A percentile compares a stretch with the other conserved stretches of the same genome.
These are phyloP conservation scores for Pugionium dolabratum DNA, from an alignment of 345 rosid species.

Conservation along the genomic window DNA sequence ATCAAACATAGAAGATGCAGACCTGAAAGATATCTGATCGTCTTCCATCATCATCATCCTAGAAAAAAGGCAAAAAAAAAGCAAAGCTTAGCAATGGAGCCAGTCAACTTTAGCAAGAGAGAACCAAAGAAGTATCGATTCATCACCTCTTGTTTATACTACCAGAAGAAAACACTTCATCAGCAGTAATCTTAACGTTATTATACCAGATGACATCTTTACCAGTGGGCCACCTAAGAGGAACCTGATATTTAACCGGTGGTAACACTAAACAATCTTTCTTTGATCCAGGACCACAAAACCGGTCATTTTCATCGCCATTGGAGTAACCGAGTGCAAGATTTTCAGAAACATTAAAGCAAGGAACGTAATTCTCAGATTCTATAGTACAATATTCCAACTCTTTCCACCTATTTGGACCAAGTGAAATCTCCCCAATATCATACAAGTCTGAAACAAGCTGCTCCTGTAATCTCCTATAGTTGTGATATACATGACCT, in stretches of 20 bases:
- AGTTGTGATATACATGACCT: constrained; percentile 72
- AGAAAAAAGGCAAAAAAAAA: neutral
- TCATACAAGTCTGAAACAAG: constrained; percentile 87
- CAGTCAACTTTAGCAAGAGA: constrained; percentile 16
- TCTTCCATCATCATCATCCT: constrained; percentile 99
- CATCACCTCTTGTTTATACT: constrained; percentile 90
- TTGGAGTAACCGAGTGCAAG: constrained; percentile 54
- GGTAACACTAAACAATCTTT: constrained; percentile 73
- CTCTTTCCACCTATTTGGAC: constrained; percentile 71
- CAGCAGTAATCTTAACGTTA: constrained; percentile 86
- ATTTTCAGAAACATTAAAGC: constrained; percentile 73
- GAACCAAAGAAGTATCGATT: constrained; percentile 17
- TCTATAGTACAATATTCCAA: constrained; percentile 71
- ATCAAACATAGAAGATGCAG: constrained; percentile 84
- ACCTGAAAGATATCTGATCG: constrained; percentile 92
- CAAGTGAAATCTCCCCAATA: constrained; percentile 84
- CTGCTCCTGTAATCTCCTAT: constrained; percentile 85
- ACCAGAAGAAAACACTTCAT: constrained; percentile 94
- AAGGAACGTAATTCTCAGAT: constrained; percentile 76
- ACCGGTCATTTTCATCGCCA: constrained; percentile 63
- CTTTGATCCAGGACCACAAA: constrained; percentile 56
- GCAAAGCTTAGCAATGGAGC: neutral
- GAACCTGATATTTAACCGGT: constrained; percentile 72
- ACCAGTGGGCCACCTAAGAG: constrained; percentile 98
- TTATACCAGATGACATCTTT: constrained; percentile 88